Evolutionary conservation across 75 land plant species (phyloP), one percentile per base, ranked within the genome.

Genomic region (Cunninghamia lanceolata): DNA sequence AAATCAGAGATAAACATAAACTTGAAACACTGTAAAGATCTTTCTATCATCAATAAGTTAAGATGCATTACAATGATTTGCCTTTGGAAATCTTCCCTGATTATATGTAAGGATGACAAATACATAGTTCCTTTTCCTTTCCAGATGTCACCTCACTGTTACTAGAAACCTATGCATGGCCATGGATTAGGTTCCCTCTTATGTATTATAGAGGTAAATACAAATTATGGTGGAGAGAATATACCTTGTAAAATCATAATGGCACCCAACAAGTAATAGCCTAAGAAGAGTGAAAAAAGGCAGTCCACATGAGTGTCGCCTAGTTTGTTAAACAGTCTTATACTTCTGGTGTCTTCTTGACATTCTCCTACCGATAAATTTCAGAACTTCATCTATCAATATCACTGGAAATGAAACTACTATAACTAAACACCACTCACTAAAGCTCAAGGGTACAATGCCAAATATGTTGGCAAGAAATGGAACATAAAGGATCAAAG

Each of bases 311-410:
- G 68, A 25, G 68, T 25, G 19, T 59, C 4, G 68, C 68, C 19
- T 59, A 25, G 68, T 59, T 59, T 19, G 9, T 85, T 88, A 93
- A 52, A 89, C 88, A 74, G 91, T 91, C 88, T 94, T 93, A 74
- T 86, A 73, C 82, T 89, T 89, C 66, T 82, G 63, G 59, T 46
- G 83, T 80, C 78, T 79, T 34, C 54, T 46, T 3, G 91, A 87
- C 88, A 84, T 83, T 59, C 91, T 91, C 85, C 94, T 92, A 10
- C 91, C 97, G 66, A 94, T 81, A 46, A 88, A 89, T 87, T 97
- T 97, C 40, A 97, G n/a, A n/a, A n/a, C n/a, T n/a, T n/a, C n/a
- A n/a, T n/a, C n/a, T n/a, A n/a, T n/a, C n/a, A n/a, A n/a, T n/a
- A n/a, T n/a, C n/a, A n/a, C n/a, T n/a, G n/a, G n/a, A n/a, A n/a